Conservation (phyloP, 306 rosid genomes). For the Lathyrus sativus region DNA sequence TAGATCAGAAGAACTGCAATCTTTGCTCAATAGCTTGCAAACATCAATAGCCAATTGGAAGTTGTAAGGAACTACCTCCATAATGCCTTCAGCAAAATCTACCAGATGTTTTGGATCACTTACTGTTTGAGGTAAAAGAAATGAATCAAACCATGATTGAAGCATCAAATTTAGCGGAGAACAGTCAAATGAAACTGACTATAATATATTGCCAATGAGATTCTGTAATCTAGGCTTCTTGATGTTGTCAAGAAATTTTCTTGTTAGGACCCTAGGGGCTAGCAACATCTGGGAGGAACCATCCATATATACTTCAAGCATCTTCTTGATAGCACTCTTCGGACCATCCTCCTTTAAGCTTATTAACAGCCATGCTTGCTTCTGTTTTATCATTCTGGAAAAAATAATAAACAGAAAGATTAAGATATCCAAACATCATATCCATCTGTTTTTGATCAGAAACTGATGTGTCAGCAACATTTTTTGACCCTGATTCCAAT, state of each 20-base stretch:
- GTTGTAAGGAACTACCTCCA: conserved; percentile 76
- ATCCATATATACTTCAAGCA: conserved; percentile 60
- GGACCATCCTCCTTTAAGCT: conserved; percentile 51
- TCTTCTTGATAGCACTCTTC: conserved; percentile 51
- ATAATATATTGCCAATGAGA: conserved; percentile 56
- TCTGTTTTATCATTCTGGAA: conserved; percentile 58
- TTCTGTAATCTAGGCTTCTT: conserved; percentile 78
- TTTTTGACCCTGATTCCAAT: conserved; percentile 43
- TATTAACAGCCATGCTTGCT: conserved; percentile 64
- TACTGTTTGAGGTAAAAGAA: conserved; percentile 63
- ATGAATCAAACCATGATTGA: conserved; percentile 75
- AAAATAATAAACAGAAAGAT: conserved; percentile 62
- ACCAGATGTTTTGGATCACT: conserved; percentile 67
- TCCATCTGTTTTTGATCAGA: conserved; percentile 56
- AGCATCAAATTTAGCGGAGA: conserved; percentile 67
- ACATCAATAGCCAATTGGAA: conserved; percentile 64
- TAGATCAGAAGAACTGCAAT: conserved; percentile 38
- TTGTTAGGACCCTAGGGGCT: conserved; percentile 56
- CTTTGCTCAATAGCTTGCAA: conserved; percentile 61
- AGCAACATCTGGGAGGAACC: conserved; percentile 45
- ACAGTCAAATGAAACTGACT: conserved; percentile 64
- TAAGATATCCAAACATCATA: conserved; percentile 71
- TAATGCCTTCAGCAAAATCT: conserved; percentile 79
- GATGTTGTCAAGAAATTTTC: conserved; percentile 59
- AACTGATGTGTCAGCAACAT: conserved; percentile 40